These are phyloP conservation scores for Talaromyces sp. DNA, from an alignment of 2,329 filamentous ascomycete species.

Conservation along the genomic window DNA sequence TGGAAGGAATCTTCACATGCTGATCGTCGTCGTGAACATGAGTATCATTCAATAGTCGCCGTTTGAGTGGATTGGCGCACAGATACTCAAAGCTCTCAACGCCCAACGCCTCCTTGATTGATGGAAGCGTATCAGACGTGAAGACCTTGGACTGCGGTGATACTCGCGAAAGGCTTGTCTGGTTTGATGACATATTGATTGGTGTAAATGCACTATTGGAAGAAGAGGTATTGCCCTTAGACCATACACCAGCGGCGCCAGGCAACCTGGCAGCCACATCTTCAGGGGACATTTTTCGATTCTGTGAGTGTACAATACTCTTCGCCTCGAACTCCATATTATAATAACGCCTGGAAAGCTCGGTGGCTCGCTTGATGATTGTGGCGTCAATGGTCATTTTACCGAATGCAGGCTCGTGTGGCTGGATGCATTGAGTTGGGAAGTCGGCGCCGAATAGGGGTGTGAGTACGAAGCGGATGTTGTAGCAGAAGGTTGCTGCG, in stretches of 20 bases:
- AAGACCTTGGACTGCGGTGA: constrained; percentile 5
- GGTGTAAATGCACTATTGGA: constrained; percentile 7
- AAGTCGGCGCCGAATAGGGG: constrained; percentile 88
- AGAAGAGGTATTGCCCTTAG: background rate
- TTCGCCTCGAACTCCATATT: constrained; percentile 27
- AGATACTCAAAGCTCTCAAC: background rate
- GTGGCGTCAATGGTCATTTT: constrained; percentile 63
- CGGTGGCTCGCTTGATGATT: constrained; percentile 54
- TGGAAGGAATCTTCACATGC: background rate
- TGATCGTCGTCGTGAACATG: background rate
- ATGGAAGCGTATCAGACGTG: constrained; percentile 3
- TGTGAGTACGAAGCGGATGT: constrained; percentile 79
- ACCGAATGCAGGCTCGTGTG: constrained; percentile 59
- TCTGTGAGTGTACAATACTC: background rate
- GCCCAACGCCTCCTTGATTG: constrained; percentile 8
- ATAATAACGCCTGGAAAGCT: constrained; percentile 32
- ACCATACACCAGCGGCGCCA: background rate
- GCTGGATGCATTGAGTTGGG: constrained; percentile 65
- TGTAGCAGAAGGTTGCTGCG: constrained; percentile 83
- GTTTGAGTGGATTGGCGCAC: constrained; percentile 15
- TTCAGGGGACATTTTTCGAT: constrained; percentile 14
- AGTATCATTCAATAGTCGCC: constrained; percentile 1
- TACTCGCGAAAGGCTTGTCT: background rate
- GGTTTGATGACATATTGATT: background rate
- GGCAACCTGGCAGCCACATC: background rate